Base-by-base conservation (phyloP, 148 eudicot genomes). In the Rhododendron kiyosumense region DNA sequence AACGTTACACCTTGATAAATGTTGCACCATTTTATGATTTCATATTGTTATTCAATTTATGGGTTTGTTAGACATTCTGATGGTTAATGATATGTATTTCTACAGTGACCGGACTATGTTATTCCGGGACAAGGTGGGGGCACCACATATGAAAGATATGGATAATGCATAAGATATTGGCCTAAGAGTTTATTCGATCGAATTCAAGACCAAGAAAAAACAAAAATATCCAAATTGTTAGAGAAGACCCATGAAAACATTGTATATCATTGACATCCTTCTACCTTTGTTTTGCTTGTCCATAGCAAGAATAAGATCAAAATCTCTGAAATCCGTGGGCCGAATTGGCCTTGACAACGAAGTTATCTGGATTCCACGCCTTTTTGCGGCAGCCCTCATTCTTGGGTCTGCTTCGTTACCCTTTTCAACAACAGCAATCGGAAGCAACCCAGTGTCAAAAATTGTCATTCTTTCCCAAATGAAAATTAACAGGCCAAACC, bases 231-330 rank as follows among this genome's bases (percentile, higher is more conserved):
- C 32, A 67, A 48, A 69, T 24, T 30, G 20, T 22, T 49, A 41
- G 13, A 52, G 7, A 63, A 67, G 9, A 12, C 49, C 2, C 49
- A 71, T n/a, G 49, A 38, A 69, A 7, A 8, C 10, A 36, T 20
- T 32, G 32, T 46, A 30, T 46, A 26, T 48, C 2, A 41, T 57
- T 81, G 10, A 75, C 7, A 11, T 65, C 32, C 65, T 57, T 85
- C 82, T 84, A 95, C 98, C 94, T 93, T 85, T 94, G 85, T 97
- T 97, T 79, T 95, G 93, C 88, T 89, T 91, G 76, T 97, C 99
- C 98, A 97, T 97, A 17, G 99, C 98, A 90, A 97, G 98, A 93
- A 97, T 97, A n/a, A 97, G 93, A 93, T 97, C 96, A 89, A 94
- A 97, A 84, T 94, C 96, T 78, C 76, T 92, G 79, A 97, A 97